Conservation (phyloP, 1,139 yeast species). For the Sugiyamaella japonica region DNA sequence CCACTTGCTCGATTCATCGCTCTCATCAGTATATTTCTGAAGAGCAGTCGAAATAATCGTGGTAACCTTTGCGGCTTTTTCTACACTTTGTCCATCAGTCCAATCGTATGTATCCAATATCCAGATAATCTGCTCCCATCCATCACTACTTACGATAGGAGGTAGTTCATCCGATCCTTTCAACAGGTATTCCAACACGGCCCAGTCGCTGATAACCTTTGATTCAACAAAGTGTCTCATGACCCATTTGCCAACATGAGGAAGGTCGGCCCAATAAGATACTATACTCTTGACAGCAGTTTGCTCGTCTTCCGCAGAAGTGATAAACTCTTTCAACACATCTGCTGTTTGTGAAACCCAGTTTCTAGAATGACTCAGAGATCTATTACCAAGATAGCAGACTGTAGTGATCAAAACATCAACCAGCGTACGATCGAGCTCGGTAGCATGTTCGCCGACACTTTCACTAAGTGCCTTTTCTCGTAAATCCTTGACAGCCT, state of each 20-base stretch:
- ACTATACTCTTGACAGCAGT: constrained; percentile 58
- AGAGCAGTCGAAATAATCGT: constrained; percentile 1
- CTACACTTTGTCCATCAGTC: constrained; percentile 2
- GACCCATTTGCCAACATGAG: constrained; percentile 75
- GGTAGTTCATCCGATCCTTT: constrained; percentile 5
- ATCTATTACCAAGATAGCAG: constrained; percentile 83
- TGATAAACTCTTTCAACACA: constrained; percentile 52
- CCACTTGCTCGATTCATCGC: constrained; percentile 17
- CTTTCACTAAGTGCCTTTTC: constrained; percentile 33
- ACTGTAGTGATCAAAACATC: constrained; percentile 68
- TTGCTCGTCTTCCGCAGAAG: constrained; percentile 29
- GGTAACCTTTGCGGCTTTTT: not conserved
- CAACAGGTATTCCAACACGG: constrained; percentile 23
- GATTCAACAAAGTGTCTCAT: constrained; percentile 61
- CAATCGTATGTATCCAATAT: constrained; percentile 18
- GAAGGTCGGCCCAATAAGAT: constrained; percentile 77
- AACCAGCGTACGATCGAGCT: constrained; percentile 52
- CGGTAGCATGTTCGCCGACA: constrained; percentile 36
- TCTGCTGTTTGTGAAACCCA: constrained; percentile 59
- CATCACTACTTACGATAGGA: constrained; percentile 27
- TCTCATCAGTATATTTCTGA: not conserved
- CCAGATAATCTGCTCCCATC: constrained; percentile 31
- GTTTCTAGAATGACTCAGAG: constrained; percentile 80
- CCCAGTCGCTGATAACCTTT: constrained; percentile 26
- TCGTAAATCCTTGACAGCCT: constrained; percentile 41